Percentiles rank a stretch among this genome's conserved stretches.
These are phyloP conservation scores for Apostasia ramifera DNA, from an alignment of 106 monocot genomes.

Conservation along the genomic window DNA sequence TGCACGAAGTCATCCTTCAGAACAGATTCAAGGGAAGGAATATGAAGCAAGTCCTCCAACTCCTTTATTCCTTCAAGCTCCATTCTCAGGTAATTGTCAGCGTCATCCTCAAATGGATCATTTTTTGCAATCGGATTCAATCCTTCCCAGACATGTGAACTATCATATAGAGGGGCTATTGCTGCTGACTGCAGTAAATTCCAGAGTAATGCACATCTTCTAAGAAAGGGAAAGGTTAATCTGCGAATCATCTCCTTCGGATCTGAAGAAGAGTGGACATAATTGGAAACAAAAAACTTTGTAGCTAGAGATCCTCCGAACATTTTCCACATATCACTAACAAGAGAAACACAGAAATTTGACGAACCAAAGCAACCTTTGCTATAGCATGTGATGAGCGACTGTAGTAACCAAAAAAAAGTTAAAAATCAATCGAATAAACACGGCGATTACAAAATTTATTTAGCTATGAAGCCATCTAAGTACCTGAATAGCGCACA, in stretches of 20 bases:
- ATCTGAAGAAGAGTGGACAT: constrained; percentile 43
- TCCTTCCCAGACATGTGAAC: constrained; percentile 29
- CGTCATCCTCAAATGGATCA: constrained; percentile 14
- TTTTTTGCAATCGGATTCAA: constrained; percentile 18
- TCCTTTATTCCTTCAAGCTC: constrained; percentile 58
- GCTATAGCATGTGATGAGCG: constrained; percentile 71
- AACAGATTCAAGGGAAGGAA: constrained; percentile 52
- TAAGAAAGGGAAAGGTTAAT: constrained; percentile 80
- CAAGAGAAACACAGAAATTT: constrained; percentile 26
- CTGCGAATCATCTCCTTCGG: constrained; percentile 67
- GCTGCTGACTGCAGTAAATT: constrained; percentile 52
- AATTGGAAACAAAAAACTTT: constrained; percentile 52
- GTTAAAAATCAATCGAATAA: neutral
- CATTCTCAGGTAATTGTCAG: constrained; percentile 7
- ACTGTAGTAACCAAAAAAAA: constrained; percentile 31
- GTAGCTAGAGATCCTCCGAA: constrained; percentile 35
- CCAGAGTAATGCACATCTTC: constrained; percentile 74
- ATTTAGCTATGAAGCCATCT: constrained; percentile 6
- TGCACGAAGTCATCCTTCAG: constrained; percentile 47
- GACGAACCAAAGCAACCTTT: constrained; percentile 37
- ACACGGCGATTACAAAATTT: neutral
- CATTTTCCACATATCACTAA: constrained; percentile 55
- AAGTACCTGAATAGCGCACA: constrained; percentile 81
- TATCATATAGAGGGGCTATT: constrained; percentile 24
- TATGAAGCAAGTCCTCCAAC: constrained; percentile 68